Percentiles rank a stretch among this genome's conserved stretches.
These are phyloP conservation scores for Meyerozyma smithsonii DNA, from an alignment of 1,139 yeast species.

Conservation along the genomic window DNA sequence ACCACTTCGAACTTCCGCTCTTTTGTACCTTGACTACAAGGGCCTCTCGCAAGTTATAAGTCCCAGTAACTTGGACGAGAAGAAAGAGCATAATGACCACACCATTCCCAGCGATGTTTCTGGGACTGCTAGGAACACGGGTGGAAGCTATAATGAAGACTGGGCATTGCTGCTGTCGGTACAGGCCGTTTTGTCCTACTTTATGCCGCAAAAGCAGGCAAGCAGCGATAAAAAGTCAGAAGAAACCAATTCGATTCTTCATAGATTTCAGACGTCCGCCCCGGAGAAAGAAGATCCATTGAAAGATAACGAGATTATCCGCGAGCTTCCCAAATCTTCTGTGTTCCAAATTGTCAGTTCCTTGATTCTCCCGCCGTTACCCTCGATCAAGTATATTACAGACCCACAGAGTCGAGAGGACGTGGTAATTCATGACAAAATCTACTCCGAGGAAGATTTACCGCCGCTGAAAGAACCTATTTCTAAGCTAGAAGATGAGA, in stretches of 20 bases:
- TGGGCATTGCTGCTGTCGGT: slow-evolving; percentile 29
- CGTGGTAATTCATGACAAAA: slow-evolving; percentile 38
- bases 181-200: slow-evolving; percentile 42
- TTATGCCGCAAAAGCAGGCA: slow-evolving; percentile 42
- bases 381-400: slow-evolving; percentile 62
- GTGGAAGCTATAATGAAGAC: not conserved
- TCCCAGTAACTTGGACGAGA: slow-evolving; percentile 10
- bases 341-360: slow-evolving; percentile 81
- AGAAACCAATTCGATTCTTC: slow-evolving; percentile 8
- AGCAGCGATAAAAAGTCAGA: slow-evolving; percentile 16
- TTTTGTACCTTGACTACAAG: slow-evolving; percentile 62
- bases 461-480: slow-evolving; percentile 13
- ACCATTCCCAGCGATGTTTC: slow-evolving; percentile 4
- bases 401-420: slow-evolving; percentile 47
- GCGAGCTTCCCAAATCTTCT: slow-evolving; percentile 60
- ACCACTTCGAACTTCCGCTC: slow-evolving; percentile 77
- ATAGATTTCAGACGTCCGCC: slow-evolving; percentile 26
- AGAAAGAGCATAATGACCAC: slow-evolving; percentile 7
- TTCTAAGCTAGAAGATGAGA: not conserved
- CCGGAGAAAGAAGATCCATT: slow-evolving; percentile 7
- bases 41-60: slow-evolving; percentile 23
- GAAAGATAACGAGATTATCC: slow-evolving; percentile 13
- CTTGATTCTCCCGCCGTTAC: slow-evolving; percentile 81
- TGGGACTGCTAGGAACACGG: too few relatives aligned
- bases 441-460: slow-evolving; percentile 33